These are phyloP conservation scores for Tolypocladium ophioglossoides DNA, from an alignment of 2,329 filamentous ascomycete genomes.

Conservation along the genomic window DNA sequence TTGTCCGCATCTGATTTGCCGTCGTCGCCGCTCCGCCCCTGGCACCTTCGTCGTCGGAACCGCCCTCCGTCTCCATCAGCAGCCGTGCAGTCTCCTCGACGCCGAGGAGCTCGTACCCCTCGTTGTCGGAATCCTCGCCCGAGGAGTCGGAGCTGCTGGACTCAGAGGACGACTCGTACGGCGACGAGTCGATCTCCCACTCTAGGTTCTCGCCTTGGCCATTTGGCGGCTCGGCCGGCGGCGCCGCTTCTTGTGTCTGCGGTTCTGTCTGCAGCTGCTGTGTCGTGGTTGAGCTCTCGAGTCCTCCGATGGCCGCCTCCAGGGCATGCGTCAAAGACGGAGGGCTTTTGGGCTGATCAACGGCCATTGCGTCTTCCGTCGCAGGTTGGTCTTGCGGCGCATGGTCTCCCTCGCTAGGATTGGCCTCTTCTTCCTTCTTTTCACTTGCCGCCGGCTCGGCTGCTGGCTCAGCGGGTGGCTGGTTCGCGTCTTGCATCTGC, in stretches of 20 bases:
- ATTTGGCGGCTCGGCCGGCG: conserved; percentile 15
- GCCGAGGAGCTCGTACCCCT: conserved; percentile 62
- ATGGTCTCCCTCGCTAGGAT: background rate
- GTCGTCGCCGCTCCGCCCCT: conserved; percentile 28
- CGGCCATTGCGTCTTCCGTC: conserved; percentile 22
- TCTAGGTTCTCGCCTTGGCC: conserved; percentile 49
- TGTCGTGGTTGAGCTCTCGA: conserved; percentile 10
- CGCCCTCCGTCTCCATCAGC: conserved; percentile 73
- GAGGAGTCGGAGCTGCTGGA: conserved; percentile 49
- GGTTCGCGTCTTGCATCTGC: background rate
- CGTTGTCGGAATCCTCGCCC: conserved; percentile 42
- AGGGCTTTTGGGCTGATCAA: conserved; percentile 24
- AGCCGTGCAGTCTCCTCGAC: conserved; percentile 76
- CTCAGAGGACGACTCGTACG: conserved; percentile 57
- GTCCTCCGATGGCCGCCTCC: conserved; percentile 31
- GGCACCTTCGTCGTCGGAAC: conserved; percentile 66
- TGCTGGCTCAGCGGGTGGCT: background rate
- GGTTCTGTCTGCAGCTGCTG: conserved; percentile 3
- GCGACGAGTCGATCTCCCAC: conserved; percentile 76
- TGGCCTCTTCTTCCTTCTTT: background rate
- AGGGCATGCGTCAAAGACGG: conserved; percentile 30
- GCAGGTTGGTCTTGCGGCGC: background rate
- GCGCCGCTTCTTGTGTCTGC: conserved; percentile 1
- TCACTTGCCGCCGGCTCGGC: background rate
- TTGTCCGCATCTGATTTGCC: conserved; percentile 54